These are phyloP conservation scores for Schizophyllum amplum DNA, from an alignment of 1,284 basidiomycete genomes.

Conservation along the genomic window DNA sequence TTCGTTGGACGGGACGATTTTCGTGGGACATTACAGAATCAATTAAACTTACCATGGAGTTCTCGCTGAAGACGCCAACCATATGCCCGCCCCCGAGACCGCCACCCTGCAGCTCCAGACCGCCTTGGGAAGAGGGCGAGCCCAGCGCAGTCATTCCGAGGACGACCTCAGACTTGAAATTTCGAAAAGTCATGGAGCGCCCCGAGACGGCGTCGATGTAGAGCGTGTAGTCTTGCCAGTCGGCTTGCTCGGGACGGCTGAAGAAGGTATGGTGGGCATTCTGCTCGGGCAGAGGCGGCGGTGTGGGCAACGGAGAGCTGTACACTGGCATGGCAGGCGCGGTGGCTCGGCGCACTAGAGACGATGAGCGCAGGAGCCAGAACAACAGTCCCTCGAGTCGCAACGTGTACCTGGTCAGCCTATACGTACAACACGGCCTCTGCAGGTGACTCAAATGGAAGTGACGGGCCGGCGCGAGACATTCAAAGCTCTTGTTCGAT, in stretches of 20 bases:
- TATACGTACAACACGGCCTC: too few relatives aligned
- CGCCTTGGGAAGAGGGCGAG: constrained; percentile 41
- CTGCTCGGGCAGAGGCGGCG: constrained; percentile 30
- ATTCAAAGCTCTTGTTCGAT: too few relatives aligned
- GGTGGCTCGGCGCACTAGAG: too few relatives aligned
- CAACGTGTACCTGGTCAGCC: too few relatives aligned
- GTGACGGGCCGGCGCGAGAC: too few relatives aligned
- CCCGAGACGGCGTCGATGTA: constrained; percentile 52
- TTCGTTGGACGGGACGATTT: too few relatives aligned
- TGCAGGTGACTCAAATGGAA: too few relatives aligned
- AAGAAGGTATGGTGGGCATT: constrained; percentile 56
- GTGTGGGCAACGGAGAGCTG: constrained; percentile 32
- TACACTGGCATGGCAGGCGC: too few relatives aligned
- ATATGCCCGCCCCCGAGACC: constrained; percentile 48
- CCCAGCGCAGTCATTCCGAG: constrained; percentile 51
- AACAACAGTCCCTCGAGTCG: too few relatives aligned
- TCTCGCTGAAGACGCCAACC: constrained; percentile 61
- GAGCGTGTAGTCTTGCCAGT: constrained; percentile 46
- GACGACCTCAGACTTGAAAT: constrained; percentile 42
- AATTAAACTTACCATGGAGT: constrained; percentile 54
- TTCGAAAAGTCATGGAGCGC: constrained; percentile 32
- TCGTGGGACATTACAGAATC: too few relatives aligned
- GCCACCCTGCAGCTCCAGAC: too few relatives aligned
- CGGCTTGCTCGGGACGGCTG: constrained; percentile 39
- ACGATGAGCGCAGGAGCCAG: too few relatives aligned